Percentiles rank a stretch among this genome's conserved stretches.
These are phyloP conservation scores for Caloboletus inedulis DNA, from an alignment of 1,284 basidiomycete genomes.

Conservation along the genomic window DNA sequence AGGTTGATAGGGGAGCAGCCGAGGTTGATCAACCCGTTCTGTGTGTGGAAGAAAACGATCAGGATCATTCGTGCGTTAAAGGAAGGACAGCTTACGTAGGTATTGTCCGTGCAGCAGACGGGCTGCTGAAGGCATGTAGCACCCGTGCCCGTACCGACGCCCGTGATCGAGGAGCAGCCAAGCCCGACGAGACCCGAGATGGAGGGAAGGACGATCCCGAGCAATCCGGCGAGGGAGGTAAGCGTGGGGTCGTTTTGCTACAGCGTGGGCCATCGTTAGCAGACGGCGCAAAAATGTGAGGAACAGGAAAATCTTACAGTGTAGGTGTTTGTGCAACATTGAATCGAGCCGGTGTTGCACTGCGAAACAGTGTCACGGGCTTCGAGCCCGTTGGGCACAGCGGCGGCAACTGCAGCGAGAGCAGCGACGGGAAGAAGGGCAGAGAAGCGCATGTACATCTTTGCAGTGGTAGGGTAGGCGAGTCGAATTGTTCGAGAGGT, in stretches of 20 bases:
- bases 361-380: neutral
- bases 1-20: slow-evolving; percentile 14
- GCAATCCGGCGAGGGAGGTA: neutral
- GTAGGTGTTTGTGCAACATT: slow-evolving; percentile 9
- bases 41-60: neutral
- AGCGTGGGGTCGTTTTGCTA: neutral
- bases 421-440: slow-evolving; percentile 3
- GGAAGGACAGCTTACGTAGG: neutral
- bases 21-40: slow-evolving; percentile 14
- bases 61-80: neutral
- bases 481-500: neutral
- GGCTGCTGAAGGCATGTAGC: slow-evolving; percentile 9
- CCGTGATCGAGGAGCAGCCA: slow-evolving; percentile 2
- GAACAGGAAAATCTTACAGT: neutral
- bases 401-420: slow-evolving; percentile 1
- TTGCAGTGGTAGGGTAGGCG: neutral
- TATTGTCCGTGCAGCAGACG: slow-evolving; percentile 14
- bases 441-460: slow-evolving; percentile 8
- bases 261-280: neutral
- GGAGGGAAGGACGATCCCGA: neutral
- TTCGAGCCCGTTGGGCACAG: slow-evolving; percentile 2
- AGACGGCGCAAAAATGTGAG: accelerated
- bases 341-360: slow-evolving; percentile 6
- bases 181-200: slow-evolving; percentile 1
- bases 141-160: neutral